phyloP scores from a whole-genome alignment of 306 rosid species.

The Arachis hypogaea region DNA sequence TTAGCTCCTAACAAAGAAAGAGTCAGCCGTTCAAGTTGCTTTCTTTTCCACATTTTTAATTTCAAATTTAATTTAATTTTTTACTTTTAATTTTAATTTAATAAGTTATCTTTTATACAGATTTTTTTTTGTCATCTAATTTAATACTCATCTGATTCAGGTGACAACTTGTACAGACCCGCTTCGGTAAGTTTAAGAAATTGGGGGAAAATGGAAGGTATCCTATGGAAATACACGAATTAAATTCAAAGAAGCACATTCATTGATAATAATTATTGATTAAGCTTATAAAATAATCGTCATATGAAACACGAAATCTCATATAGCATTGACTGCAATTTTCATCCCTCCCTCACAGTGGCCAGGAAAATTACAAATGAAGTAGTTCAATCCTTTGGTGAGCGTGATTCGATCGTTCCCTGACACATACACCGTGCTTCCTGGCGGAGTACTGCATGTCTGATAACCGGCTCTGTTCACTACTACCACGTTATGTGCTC shows the following conservation, averaged over 20 bases:
- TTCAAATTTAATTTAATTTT: too few species aligned
- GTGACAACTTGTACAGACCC: not conserved
- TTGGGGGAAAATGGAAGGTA: not conserved
- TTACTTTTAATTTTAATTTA: too few species aligned
- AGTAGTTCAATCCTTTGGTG: slow-evolving; percentile 43
- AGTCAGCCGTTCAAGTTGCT: too few species aligned
- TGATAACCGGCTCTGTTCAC: slow-evolving; percentile 37
- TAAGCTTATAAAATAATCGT: not conserved
- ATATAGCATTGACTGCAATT: slow-evolving; percentile 46
- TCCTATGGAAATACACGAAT: not conserved
- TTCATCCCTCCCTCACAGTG: slow-evolving; percentile 54
- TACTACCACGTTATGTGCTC: slow-evolving; percentile 41
- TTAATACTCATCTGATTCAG: not conserved
- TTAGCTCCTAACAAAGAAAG: too few species aligned
- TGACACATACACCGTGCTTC: slow-evolving; percentile 14
- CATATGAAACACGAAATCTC: not conserved
- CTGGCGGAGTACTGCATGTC: slow-evolving; percentile 32
- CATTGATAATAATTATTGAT: not conserved
- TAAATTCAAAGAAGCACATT: not conserved
- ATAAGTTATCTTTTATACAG: too few species aligned
- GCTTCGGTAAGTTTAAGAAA: not conserved
- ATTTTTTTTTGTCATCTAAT: too few species aligned
- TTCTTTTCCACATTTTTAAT: too few species aligned
- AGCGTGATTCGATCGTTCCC: slow-evolving; percentile 52
- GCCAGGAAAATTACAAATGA: slow-evolving; percentile 48